These are phyloP conservation scores for Trametes punicea DNA, from an alignment of 768 basidiomycete genomes.

Conservation along the genomic window DNA sequence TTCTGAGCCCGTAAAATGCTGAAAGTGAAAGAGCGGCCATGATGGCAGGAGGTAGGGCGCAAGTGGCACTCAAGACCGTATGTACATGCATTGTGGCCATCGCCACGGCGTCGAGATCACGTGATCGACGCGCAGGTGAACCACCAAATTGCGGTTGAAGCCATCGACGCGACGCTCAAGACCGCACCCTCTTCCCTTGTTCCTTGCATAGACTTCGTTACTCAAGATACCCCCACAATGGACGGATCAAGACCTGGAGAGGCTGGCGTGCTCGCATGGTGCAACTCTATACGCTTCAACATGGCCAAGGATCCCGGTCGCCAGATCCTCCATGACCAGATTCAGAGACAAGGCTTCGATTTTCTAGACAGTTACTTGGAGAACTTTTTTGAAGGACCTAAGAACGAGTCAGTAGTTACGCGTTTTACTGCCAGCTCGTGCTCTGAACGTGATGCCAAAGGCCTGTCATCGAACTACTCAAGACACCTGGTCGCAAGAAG, in stretches of 20 bases:
- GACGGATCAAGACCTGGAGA: constrained; percentile 27
- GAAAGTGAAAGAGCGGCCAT: too few species aligned
- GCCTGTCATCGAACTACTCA: constrained; percentile 74
- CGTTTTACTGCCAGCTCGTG: neutral
- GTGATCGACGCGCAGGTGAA: constrained; percentile 5
- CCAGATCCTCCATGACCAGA: constrained; percentile 66
- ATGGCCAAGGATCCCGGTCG: constrained; percentile 75
- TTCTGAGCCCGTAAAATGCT: too few species aligned
- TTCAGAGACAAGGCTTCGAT: constrained; percentile 71
- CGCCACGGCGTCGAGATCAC: neutral
- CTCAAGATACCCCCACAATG: constrained; percentile 8
- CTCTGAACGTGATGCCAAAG: constrained; percentile 33
- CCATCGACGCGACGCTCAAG: neutral
- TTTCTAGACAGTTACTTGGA: constrained; percentile 80
- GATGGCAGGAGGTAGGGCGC: too few species aligned
- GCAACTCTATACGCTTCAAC: constrained; percentile 57
- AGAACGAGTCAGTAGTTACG: constrained; percentile 50
- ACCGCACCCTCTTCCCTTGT: neutral
- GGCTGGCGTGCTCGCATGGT: constrained; percentile 65
- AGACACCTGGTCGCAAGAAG: constrained; percentile 79
- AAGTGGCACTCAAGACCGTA: too few species aligned
- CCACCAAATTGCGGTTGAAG: neutral
- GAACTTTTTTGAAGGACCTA: constrained; percentile 61
- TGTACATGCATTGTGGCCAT: too few species aligned
- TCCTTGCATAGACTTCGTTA: neutral